These are phyloP conservation scores for Astrothelium macrocarpum DNA, from an alignment of 495 filamentous ascomycete species.

Conservation along the genomic window DNA sequence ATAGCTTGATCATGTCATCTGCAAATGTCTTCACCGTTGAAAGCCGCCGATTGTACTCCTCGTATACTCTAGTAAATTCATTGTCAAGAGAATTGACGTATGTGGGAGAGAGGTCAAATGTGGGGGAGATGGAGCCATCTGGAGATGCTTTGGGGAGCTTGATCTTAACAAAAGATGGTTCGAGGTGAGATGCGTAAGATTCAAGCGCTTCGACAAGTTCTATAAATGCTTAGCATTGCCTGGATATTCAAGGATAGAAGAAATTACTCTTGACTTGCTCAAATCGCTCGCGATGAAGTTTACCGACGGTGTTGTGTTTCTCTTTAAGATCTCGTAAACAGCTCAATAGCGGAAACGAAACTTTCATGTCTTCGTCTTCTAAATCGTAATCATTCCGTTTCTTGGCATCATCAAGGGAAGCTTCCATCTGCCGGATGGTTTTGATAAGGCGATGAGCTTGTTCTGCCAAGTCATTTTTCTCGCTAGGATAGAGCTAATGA, in stretches of 20 bases:
- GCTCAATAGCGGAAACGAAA: constrained; percentile 69
- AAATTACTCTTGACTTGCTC: constrained; percentile 85
- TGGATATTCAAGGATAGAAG: constrained; percentile 21
- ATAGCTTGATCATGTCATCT: constrained; percentile 84
- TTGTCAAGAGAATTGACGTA: constrained; percentile 80
- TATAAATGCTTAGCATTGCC: constrained; percentile 29
- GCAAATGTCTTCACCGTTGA: constrained; percentile 60
- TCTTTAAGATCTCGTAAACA: constrained; percentile 75
- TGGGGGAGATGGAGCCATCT: constrained; percentile 62
- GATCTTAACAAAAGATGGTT: constrained; percentile 72
- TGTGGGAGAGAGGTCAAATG: constrained; percentile 79
- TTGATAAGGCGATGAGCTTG: constrained; percentile 81
- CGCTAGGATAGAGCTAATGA: constrained; percentile 37
- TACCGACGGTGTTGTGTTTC: constrained; percentile 68
- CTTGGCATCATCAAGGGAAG: constrained; percentile 69
- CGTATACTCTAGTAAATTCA: constrained; percentile 87
- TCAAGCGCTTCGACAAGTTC: constrained; percentile 88
- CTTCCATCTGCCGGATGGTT: constrained; percentile 84
- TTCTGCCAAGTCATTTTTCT: constrained; percentile 79
- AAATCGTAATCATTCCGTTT: constrained; percentile 50
- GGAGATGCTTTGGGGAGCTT: constrained; percentile 69
- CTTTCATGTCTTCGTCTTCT: constrained; percentile 54
- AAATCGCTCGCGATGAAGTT: constrained; percentile 77
- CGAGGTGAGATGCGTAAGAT: constrained; percentile 89
- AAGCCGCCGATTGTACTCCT: constrained; percentile 81